A percentile compares a stretch with the other conserved stretches of the same genome.
These are phyloP conservation scores for Lodderomyces theae DNA, from an alignment of 1,139 yeast species.

Conservation along the genomic window DNA sequence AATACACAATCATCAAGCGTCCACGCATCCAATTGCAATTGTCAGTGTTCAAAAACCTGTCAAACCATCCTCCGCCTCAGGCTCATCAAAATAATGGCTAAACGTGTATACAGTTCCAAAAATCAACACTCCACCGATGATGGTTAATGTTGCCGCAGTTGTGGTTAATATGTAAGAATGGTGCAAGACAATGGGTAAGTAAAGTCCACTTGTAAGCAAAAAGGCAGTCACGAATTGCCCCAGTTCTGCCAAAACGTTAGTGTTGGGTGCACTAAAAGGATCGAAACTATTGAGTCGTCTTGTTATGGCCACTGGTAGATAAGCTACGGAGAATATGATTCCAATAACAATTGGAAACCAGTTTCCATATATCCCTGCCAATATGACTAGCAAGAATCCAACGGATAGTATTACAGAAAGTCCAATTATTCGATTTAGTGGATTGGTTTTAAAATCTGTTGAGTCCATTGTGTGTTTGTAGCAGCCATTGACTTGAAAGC, in stretches of 20 bases:
- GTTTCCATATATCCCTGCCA: constrained; percentile 72
- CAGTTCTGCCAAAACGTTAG: constrained; percentile 45
- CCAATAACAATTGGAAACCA: constrained; percentile 75
- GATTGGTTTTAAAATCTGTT: constrained; percentile 36
- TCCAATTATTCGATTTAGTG: constrained; percentile 70
- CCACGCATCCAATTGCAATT: too few species aligned
- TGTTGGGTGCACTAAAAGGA: constrained; percentile 30
- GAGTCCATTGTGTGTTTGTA: constrained; percentile 25
- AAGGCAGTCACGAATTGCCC: constrained; percentile 72
- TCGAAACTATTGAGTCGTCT: constrained; percentile 40
- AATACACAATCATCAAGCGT: too few species aligned
- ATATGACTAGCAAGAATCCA: constrained; percentile 75
- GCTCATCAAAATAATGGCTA: constrained; percentile 64
- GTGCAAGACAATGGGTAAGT: constrained; percentile 61
- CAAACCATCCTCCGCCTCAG: constrained; percentile 41
- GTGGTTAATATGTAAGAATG: constrained; percentile 60
- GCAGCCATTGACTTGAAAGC: background rate
- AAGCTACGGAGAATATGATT: constrained; percentile 55
- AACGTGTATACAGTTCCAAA: constrained; percentile 74
- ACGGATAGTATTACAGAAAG: constrained; percentile 71
- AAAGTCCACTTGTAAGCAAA: constrained; percentile 63
- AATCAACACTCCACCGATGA: constrained; percentile 67
- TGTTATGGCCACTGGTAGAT: constrained; percentile 57
- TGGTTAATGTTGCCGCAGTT: constrained; percentile 61
- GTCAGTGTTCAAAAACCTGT: constrained; percentile 20